Percentiles rank a stretch among this genome's conserved stretches.
phyloP scores from a whole-genome alignment of 805 yeast genomes.

The Ogataea henricii region DNA sequence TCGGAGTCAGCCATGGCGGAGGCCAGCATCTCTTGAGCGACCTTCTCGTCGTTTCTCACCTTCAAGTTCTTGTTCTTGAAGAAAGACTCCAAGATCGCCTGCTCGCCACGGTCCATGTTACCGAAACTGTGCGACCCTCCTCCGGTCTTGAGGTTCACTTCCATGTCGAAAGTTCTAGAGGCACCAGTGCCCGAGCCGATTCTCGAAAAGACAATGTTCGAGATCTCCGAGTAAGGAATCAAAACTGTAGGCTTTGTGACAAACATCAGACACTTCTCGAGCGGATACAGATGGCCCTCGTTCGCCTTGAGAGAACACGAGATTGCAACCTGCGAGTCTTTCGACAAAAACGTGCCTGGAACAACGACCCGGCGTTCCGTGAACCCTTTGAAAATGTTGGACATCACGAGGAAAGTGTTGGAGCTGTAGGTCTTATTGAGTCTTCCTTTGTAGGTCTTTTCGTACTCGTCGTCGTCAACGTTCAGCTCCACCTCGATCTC shows the following conservation, averaged over 20 bases:
- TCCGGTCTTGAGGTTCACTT: conserved; percentile 67
- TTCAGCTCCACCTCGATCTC: conserved; percentile 89
- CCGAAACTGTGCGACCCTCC: conserved; percentile 80
- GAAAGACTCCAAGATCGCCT: conserved; percentile 71
- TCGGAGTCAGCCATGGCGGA: conserved; percentile 68
- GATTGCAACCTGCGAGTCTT: conserved; percentile 80
- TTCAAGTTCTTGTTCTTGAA: conserved; percentile 74
- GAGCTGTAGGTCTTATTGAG: conserved; percentile 71
- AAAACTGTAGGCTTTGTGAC: conserved; percentile 93
- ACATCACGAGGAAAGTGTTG: conserved; percentile 81
- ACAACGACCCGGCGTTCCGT: conserved; percentile 82
- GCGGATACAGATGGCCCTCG: conserved; percentile 91
- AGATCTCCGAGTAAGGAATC: conserved; percentile 82
- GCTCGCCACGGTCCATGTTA: conserved; percentile 88
- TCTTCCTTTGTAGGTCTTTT: conserved; percentile 71
- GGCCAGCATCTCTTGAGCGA: conserved; percentile 79
- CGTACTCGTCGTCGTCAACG: conserved; percentile 78
- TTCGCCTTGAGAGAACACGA: conserved; percentile 92
- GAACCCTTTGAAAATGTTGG: conserved; percentile 86
- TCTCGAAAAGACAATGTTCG: conserved; percentile 79
- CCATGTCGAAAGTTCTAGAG: conserved; percentile 91
- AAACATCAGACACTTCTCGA: conserved; percentile 87
- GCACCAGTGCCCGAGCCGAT: conserved; percentile 77
- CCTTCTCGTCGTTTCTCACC: conserved; percentile 86
- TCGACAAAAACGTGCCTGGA: conserved; percentile 80